Evolutionary conservation across 495 filamentous ascomycete species (phyloP), one percentile per base, ranked within the genome.

Genomic region (Opeltia flavorubescens): DNA sequence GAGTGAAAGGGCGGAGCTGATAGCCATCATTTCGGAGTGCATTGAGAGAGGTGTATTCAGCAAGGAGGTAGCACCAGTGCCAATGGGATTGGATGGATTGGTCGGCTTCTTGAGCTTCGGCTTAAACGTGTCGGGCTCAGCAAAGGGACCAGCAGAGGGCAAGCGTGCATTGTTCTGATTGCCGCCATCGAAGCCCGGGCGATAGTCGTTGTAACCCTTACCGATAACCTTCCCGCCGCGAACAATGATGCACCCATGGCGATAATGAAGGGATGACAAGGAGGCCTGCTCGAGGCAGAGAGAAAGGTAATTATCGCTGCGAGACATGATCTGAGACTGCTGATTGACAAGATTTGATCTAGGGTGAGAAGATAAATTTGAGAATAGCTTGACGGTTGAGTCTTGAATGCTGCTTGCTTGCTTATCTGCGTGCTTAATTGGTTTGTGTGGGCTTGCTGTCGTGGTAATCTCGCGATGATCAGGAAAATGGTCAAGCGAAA

Each of bases 21-120:
- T 68, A 6, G 71, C 69, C 70, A 74, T 74, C 67, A 73, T 75
- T 62, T 73, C 69, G 25, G 66, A 66, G 47, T 75, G 70, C 68
- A 73, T 71, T 21, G 60, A 67, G 20, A 75, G 53, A 20, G 67
- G 66, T 17, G 45, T 57, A 49, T 69, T 70, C 13, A 60, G 48
- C 38, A 40, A 23, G 45, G 23, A 40, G 15, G 29, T 40, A 21
- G 39, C 17, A 34, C 40, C 46, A 27, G 13, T 43, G 12, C 39
- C 15, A 21, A 35, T 21, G 8, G 7, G n/a, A 8, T 43, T 15
- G 15, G 9, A 9, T 15, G 56, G 43, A 39, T 53, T 60, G 25
- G 31, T 30, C 55, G 67, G 63, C 13, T 55, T 52, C 55, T 66
- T 69, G 51, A 55, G 52, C 56, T 65, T 69, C 44, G 46, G 53